Base-by-base conservation (phyloP, 1,284 basidiomycete species). In the Boletus smithii region DNA sequence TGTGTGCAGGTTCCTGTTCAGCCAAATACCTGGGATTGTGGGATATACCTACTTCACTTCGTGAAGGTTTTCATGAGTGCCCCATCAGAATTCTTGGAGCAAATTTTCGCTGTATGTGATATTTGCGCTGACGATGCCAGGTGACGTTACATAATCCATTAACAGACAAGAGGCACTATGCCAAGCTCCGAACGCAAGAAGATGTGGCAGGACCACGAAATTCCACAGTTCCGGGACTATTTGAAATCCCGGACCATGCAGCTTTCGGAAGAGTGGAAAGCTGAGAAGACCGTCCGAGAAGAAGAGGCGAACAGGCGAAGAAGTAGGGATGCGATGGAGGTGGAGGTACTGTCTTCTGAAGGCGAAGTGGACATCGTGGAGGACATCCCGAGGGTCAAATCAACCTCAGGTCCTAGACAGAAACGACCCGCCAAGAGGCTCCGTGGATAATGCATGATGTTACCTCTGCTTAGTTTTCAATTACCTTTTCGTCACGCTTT, bases 1-100 rank as follows among this genome's bases (percentile, higher is more conserved):
- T 29, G 31, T 22, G n/a, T 37, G 5, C 54, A 90, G 84, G 85
- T 88, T 10, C 91, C 91, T 7, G 70, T 72, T 35, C 92, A 95
- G 62, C 82, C 82, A 7, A 94, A 95, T 65, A 88, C 73, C 52
- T 89, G 85, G 61, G 91, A 95, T 62, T 95, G 92, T 57, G 92
- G 92, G 6, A 60, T 91, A 31, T 92, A 88, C 63, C 70, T 92
- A 8, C 69, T 92, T n/a, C 87, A 92, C 57, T 87, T 88, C 42
- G 83, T 81, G n/a, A 73, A 79, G 51, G 77, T 73, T 2, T 90
- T 92, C 65, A 78, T 91, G 66, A 69, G 60, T 9, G 69, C 84
- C 50, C 81, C 86, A 0, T 59, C 63, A 1, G 58, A 63, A 6
- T 75, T 76, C 41, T 68, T 65, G 42, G 54, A 71, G 8, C 58